A percentile compares a stretch with the other conserved stretches of the same genome.
These are phyloP conservation scores for Xylogone sp. DNA, from an alignment of 2,329 filamentous ascomycete species.

Conservation along the genomic window DNA sequence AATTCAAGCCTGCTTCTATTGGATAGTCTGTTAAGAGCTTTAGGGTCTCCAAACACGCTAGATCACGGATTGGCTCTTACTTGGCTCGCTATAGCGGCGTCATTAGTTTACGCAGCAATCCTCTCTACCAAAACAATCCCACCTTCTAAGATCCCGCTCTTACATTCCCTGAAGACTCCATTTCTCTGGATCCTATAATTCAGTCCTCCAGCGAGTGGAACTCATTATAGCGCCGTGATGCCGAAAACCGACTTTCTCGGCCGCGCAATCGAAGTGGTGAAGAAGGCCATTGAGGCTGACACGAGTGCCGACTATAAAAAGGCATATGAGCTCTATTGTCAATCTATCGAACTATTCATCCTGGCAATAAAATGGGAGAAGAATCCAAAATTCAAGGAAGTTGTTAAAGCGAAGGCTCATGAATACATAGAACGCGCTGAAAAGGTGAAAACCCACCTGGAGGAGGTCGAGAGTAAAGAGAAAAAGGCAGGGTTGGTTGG, in stretches of 20 bases:
- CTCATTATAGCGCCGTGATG: conserved; percentile 47
- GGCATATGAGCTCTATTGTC: conserved; percentile 94
- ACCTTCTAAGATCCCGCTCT: not conserved
- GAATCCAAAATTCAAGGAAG: conserved; percentile 94
- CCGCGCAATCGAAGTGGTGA: conserved; percentile 93
- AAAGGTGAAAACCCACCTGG: conserved; percentile 90
- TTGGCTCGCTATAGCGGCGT: no score
- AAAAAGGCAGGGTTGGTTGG: conserved; percentile 71
- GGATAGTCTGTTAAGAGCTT: no score
- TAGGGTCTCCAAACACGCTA: no score
- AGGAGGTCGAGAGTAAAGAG: conserved; percentile 66
- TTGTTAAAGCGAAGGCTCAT: conserved; percentile 90
- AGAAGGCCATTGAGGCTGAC: conserved; percentile 95
- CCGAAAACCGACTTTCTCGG: conserved; percentile 96
- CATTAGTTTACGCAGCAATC: no score
- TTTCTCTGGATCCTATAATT: not conserved
- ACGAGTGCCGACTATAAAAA: conserved; percentile 95
- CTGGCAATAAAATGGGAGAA: conserved; percentile 99
- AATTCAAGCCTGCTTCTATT: not conserved
- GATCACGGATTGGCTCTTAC: no score
- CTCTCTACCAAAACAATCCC: not conserved
- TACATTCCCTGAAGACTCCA: not conserved
- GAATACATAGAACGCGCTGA: conserved; percentile 99
- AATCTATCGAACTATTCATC: conserved; percentile 96
- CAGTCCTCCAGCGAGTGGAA: not conserved